Evolutionary conservation across 495 filamentous ascomycete genomes (phyloP).

Genomic region (Annulohypoxylon stygium): DNA sequence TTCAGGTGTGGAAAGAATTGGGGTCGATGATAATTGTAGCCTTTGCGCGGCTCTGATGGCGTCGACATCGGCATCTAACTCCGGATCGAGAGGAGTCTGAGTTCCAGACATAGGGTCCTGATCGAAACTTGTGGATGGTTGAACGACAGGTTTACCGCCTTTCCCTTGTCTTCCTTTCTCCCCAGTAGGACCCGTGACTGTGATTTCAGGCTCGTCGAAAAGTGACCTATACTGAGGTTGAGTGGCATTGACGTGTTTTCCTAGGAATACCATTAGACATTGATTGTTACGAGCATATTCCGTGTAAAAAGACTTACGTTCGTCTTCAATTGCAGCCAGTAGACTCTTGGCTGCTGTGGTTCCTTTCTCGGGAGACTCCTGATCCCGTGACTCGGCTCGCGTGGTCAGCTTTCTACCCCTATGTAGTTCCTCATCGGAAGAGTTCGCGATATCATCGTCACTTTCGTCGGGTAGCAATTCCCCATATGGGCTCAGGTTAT

Average conservation of each 20-base stretch:
- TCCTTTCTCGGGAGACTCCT: slow-evolving; percentile 45
- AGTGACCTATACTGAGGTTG: slow-evolving; percentile 65
- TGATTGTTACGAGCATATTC: background rate
- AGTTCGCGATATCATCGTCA: slow-evolving; percentile 64
- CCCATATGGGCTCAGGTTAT: slow-evolving; percentile 73
- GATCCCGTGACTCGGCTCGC: slow-evolving; percentile 52
- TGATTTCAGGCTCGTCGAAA: slow-evolving; percentile 73
- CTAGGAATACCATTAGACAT: slow-evolving; percentile 49
- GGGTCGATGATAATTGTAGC: slow-evolving; percentile 81
- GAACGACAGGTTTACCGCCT: slow-evolving; percentile 73
- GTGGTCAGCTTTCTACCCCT: slow-evolving; percentile 63
- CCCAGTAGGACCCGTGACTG: slow-evolving; percentile 71
- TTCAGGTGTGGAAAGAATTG: slow-evolving; percentile 79
- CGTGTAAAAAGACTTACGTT: slow-evolving; percentile 69
- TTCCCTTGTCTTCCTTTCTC: slow-evolving; percentile 62
- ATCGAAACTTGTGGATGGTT: slow-evolving; percentile 86
- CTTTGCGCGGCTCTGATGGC: slow-evolving; percentile 90
- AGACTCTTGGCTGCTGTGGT: slow-evolving; percentile 65
- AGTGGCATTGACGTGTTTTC: slow-evolving; percentile 57
- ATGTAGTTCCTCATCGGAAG: slow-evolving; percentile 65
- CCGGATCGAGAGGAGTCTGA: slow-evolving; percentile 85
- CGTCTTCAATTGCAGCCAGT: slow-evolving; percentile 79
- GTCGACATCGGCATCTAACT: slow-evolving; percentile 83
- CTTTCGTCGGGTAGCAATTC: slow-evolving; percentile 68
- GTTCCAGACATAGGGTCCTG: slow-evolving; percentile 70